These are phyloP conservation scores for Pisolithus marmoratus DNA, from an alignment of 768 basidiomycete species.

Conservation along the genomic window DNA sequence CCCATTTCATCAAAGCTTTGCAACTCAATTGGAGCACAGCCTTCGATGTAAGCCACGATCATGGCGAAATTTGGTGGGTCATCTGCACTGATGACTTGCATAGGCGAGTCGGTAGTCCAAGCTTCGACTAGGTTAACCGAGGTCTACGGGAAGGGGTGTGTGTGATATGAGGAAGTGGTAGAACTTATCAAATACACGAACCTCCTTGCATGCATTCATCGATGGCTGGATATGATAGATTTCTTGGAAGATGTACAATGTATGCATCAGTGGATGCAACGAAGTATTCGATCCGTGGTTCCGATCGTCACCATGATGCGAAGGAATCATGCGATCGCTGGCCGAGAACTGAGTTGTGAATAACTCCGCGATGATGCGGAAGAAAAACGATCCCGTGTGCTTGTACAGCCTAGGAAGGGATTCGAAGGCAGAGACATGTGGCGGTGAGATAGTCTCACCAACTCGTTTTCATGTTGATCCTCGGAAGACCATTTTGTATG, in stretches of 20 bases:
- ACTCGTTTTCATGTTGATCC: constrained; percentile 19
- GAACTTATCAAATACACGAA: constrained; percentile 26
- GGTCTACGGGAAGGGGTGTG: constrained; percentile 14
- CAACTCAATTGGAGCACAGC: constrained; percentile 84
- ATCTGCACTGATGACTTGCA: constrained; percentile 20
- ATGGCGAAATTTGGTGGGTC: constrained; percentile 66
- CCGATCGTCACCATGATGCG: constrained; percentile 71
- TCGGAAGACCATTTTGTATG: constrained; percentile 20
- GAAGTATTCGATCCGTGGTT: constrained; percentile 59
- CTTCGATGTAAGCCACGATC: constrained; percentile 82
- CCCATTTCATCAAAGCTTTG: constrained; percentile 77
- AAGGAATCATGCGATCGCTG: constrained; percentile 43
- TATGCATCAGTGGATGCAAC: constrained; percentile 68
- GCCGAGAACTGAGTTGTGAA: constrained; percentile 66
- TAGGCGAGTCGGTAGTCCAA: constrained; percentile 9
- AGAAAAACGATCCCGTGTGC: constrained; percentile 83
- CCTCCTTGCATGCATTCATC: constrained; percentile 76
- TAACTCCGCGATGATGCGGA: constrained; percentile 71
- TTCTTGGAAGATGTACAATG: constrained; percentile 80
- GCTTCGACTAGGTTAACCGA: constrained; percentile 16
- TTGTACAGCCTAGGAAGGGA: constrained; percentile 28
- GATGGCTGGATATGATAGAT: constrained; percentile 65
- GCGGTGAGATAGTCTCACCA: constrained; percentile 28
- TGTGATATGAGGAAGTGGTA: not conserved
- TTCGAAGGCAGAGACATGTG: constrained; percentile 32